These are phyloP conservation scores for Quercus aquifolioides DNA, from an alignment of 306 rosid genomes.

Conservation along the genomic window DNA sequence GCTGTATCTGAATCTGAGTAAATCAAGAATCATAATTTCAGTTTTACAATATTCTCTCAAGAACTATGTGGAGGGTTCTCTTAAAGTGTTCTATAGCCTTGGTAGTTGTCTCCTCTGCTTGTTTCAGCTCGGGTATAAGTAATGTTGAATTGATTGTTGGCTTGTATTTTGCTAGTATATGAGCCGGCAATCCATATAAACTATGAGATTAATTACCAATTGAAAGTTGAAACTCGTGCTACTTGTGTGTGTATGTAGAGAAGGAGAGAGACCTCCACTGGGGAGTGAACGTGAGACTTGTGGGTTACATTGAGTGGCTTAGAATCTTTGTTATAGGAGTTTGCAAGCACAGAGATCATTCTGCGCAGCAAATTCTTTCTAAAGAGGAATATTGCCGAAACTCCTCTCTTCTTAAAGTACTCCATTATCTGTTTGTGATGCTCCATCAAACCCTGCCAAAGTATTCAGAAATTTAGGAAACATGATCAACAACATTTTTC, in stretches of 20 bases:
- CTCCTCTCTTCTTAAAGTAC: constrained; percentile 47
- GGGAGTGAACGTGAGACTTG: constrained; percentile 67
- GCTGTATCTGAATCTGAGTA: too few species aligned
- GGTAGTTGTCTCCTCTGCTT: constrained; percentile 32
- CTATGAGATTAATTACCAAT: neutral
- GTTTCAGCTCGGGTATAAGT: constrained; percentile 40
- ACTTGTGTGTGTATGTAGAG: too few species aligned
- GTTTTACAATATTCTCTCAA: too few species aligned
- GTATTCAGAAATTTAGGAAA: too few species aligned
- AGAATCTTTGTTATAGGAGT: constrained; percentile 46
- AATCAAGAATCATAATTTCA: too few species aligned
- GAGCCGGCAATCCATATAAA: constrained; percentile 30
- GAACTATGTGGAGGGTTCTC: constrained; percentile 49
- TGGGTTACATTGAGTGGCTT: constrained; percentile 67
- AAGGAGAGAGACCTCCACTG: constrained; percentile 35
- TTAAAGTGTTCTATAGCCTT: constrained; percentile 52
- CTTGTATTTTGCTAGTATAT: constrained; percentile 48
- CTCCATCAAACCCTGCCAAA: constrained; percentile 42
- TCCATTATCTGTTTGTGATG: constrained; percentile 48
- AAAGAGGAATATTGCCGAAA: constrained; percentile 52
- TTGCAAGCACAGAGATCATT: constrained; percentile 65
- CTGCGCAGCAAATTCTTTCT: constrained; percentile 64
- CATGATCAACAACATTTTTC: too few species aligned
- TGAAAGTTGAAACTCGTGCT: neutral
- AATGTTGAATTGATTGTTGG: constrained; percentile 39